Conservation (phyloP, 768 basidiomycete genomes). For the Lepiota venenata region DNA sequence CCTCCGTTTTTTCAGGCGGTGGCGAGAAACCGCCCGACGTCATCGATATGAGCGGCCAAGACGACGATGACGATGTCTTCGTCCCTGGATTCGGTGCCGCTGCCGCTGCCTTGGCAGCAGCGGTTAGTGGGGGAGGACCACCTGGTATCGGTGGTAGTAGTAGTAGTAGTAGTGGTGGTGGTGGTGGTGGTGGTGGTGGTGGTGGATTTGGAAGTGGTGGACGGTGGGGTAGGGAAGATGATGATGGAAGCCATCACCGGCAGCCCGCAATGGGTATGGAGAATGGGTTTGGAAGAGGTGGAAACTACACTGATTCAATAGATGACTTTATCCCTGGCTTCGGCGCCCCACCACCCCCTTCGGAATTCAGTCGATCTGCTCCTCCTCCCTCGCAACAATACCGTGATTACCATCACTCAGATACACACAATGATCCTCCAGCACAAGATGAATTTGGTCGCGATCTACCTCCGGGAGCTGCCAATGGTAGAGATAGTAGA, state of each 20-base stretch:
- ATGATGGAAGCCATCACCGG: slow-evolving; percentile 5
- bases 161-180: slow-evolving; percentile 15
- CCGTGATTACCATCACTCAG: slow-evolving; percentile 9
- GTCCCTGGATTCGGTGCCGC: slow-evolving; percentile 67
- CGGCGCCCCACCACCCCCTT: not conserved
- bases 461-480: slow-evolving; percentile 1
- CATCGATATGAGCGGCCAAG: slow-evolving; percentile 51
- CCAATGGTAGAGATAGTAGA: slow-evolving; percentile 12
- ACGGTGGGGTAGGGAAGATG: slow-evolving; percentile 9
- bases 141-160: slow-evolving; percentile 28
- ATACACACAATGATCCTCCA: not conserved
- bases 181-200: not conserved
- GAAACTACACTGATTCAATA: not conserved
- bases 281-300: slow-evolving; percentile 5
- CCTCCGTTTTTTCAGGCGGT: slow-evolving; percentile 74
- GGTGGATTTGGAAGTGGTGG: slow-evolving; percentile 3
- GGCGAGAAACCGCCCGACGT: slow-evolving; percentile 83
- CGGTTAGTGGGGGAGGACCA: slow-evolving; percentile 26
- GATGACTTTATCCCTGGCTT: slow-evolving; percentile 12
- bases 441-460: slow-evolving; percentile 11
- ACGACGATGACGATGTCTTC: slow-evolving; percentile 63
- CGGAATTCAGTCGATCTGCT: slow-evolving; percentile 1
- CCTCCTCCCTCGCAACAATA: slow-evolving; percentile 3
- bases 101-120: slow-evolving; percentile 27
- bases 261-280: not conserved